Conservation (phyloP, 2,329 filamentous ascomycete species). For the Pseudogymnoascus sp. region DNA sequence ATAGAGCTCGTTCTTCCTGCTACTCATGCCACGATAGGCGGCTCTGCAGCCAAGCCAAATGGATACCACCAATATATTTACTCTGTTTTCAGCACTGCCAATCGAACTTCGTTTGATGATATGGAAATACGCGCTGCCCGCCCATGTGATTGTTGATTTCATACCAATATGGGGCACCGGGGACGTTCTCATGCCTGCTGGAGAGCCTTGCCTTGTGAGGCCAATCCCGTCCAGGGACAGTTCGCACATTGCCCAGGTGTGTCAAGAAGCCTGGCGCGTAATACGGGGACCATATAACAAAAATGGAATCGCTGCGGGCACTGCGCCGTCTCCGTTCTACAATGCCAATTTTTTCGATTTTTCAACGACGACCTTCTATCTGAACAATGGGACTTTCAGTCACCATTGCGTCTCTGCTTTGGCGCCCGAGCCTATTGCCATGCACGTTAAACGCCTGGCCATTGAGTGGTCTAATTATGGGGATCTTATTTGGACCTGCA, state of each 20-base stretch:
- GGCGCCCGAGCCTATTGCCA: not conserved
- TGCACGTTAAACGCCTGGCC: not conserved
- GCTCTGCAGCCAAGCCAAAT: not conserved
- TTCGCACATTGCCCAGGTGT: not conserved
- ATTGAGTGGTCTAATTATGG: not conserved
- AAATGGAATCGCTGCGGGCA: not conserved
- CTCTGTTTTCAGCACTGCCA: conserved; percentile 20
- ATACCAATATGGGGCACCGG: not conserved
- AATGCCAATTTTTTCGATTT: not conserved
- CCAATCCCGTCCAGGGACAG: not conserved
- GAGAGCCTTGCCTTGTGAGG: not conserved
- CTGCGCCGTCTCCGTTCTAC: not conserved
- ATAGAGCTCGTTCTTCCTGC: no score
- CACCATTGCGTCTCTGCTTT: not conserved
- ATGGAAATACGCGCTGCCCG: conserved; percentile 19
- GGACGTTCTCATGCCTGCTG: not conserved
- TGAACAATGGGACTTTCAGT: not conserved
- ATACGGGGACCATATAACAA: not conserved
- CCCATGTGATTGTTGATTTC: conserved; percentile 16
- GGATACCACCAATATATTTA: conserved; percentile 9
- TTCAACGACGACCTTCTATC: not conserved
- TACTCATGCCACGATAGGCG: not conserved
- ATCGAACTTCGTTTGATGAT: conserved; percentile 24
- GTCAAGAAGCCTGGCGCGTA: not conserved
- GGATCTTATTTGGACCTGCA: not conserved